Conservation (phyloP, 192 early-diverging fungal species). For the Allomyces javanicus region DNA sequence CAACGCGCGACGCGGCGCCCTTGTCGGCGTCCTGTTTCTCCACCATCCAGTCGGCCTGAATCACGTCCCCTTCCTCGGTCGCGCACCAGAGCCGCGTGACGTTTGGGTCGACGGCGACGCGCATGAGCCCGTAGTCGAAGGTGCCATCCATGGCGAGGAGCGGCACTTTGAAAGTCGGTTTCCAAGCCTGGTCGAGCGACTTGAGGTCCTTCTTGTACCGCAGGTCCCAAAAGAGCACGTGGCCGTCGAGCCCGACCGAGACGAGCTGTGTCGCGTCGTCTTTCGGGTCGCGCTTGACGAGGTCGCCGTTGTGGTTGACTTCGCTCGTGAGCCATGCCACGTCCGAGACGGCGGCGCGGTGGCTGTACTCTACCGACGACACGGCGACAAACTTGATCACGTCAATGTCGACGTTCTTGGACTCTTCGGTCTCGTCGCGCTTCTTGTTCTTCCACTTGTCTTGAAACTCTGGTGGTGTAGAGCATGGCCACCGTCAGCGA, state of each 20-base stretch:
- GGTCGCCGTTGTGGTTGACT: background rate
- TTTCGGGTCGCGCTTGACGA: background rate
- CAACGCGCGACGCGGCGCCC: conserved; percentile 30
- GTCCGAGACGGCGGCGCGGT: conserved; percentile 23
- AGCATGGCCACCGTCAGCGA: too few relatives aligned
- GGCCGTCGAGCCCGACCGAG: conserved; percentile 31
- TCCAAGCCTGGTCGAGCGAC: conserved; percentile 32
- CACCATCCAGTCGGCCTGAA: conserved; percentile 34
- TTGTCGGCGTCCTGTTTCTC: conserved; percentile 40
- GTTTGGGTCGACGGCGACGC: conserved; percentile 11
- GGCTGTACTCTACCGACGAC: conserved; percentile 15
- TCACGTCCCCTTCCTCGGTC: conserved; percentile 42
- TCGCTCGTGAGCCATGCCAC: conserved; percentile 32
- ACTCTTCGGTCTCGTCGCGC: conserved; percentile 2
- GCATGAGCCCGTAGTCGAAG: conserved; percentile 38
- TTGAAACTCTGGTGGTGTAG: conserved; percentile 11
- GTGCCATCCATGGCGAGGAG: conserved; percentile 38
- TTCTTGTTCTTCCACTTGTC: conserved; percentile 32
- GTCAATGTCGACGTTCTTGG: background rate
- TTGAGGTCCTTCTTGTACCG: conserved; percentile 34
- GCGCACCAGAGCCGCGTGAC: conserved; percentile 32
- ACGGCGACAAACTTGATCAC: conserved; percentile 22
- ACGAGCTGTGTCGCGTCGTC: conserved; percentile 20
- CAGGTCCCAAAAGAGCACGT: conserved; percentile 36
- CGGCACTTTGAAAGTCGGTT: conserved; percentile 31